phyloP scores from a whole-genome alignment of 805 yeast species.

The Saccharomycopsis sp. region DNA sequence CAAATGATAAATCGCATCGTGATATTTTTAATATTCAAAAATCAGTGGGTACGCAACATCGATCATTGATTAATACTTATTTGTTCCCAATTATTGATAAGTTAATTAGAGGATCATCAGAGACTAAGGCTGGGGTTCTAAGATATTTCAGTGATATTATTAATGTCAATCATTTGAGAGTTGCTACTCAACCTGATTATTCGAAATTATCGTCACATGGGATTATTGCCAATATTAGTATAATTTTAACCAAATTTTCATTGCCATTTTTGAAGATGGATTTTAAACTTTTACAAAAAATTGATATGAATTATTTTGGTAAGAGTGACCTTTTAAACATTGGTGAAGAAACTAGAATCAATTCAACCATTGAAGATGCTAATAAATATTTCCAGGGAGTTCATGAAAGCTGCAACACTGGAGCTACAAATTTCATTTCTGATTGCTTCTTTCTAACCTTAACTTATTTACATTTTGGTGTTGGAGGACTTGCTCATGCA shows the following conservation, averaged over 20 bases:
- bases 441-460: constrained; percentile 79
- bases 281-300: constrained; percentile 64
- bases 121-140: constrained; percentile 57
- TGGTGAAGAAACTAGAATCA: constrained; percentile 74
- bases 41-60: constrained; percentile 59
- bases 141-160: constrained; percentile 65
- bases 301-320: constrained; percentile 64
- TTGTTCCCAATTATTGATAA: constrained; percentile 65
- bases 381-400: constrained; percentile 43
- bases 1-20: constrained; percentile 29
- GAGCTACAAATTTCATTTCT: constrained; percentile 72
- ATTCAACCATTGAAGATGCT: constrained; percentile 68
- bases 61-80: constrained; percentile 44
- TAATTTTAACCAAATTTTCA: constrained; percentile 62
- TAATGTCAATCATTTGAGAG: constrained; percentile 79
- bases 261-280: constrained; percentile 74
- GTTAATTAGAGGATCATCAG: constrained; percentile 64
- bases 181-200: constrained; percentile 75
- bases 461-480: constrained; percentile 80
- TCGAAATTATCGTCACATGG: constrained; percentile 67
- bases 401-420: constrained; percentile 26
- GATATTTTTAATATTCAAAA: constrained; percentile 47
- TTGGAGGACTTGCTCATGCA: constrained; percentile 65
- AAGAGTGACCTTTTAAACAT: constrained; percentile 49
- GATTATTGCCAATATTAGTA: constrained; percentile 69